phyloP scores from a whole-genome alignment of 768 basidiomycete species.

The Trametes villosa region DNA sequence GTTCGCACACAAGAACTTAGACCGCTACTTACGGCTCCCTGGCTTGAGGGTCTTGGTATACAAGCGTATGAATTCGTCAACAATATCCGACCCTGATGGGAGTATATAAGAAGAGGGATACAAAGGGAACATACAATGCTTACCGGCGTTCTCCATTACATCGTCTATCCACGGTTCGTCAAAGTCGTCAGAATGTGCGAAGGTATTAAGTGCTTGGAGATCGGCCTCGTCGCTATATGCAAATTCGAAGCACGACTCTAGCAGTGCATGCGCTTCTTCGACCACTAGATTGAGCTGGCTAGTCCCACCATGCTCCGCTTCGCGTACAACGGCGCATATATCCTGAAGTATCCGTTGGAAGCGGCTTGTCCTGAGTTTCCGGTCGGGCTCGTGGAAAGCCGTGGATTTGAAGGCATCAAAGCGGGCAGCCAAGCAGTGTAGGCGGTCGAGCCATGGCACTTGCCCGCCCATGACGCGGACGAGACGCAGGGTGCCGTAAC shows the following conservation, averaged over 20 bases:
- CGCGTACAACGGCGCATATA: constrained; percentile 19
- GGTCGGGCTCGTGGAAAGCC: constrained; percentile 10
- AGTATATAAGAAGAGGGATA: background rate
- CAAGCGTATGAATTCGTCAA: constrained; percentile 15
- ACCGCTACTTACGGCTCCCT: constrained; percentile 17
- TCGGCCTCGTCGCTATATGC: constrained; percentile 19
- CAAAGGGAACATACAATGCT: background rate
- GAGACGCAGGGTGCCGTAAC: background rate
- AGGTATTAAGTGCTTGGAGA: constrained; percentile 11
- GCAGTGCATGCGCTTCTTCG: constrained; percentile 12
- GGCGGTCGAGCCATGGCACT: background rate
- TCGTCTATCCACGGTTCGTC: constrained; percentile 23
- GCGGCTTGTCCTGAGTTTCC: constrained; percentile 6
- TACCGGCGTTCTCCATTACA: constrained; percentile 15
- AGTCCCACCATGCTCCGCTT: constrained; percentile 1
- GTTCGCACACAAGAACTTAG: background rate
- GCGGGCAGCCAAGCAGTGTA: constrained; percentile 8
- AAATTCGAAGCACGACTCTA: constrained; percentile 20
- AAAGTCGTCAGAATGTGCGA: constrained; percentile 19
- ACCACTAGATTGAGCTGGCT: constrained; percentile 4
- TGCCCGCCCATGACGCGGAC: constrained; percentile 3
- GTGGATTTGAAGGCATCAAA: constrained; percentile 7
- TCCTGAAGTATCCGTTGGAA: constrained; percentile 13
- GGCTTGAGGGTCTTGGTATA: constrained; percentile 14
- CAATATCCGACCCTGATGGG: constrained; percentile 13